Evolutionary conservation across 2,329 filamentous ascomycete species (phyloP).

Genomic region (Xylariaceae sp.): DNA sequence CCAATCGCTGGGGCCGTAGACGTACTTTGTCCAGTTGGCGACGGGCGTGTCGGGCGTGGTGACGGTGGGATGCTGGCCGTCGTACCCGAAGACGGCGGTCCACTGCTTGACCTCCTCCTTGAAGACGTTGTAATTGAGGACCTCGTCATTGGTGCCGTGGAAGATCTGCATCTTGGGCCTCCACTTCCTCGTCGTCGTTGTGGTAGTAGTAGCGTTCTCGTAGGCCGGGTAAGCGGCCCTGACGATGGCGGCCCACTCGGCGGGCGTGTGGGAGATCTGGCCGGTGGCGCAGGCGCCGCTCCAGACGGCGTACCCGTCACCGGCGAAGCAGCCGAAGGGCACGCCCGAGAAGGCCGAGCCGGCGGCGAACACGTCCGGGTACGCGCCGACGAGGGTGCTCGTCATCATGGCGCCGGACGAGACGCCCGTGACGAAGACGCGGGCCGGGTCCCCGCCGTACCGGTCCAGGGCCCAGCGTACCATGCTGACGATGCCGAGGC

Average conservation of each 20-base stretch:
- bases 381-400: slow-evolving; percentile 39
- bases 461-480: slow-evolving; percentile 31
- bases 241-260: slow-evolving; percentile 26
- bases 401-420: slow-evolving; percentile 33
- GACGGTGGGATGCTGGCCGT: slow-evolving; percentile 25
- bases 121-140: slow-evolving; percentile 47
- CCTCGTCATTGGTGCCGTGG: slow-evolving; percentile 49
- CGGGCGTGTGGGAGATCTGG: slow-evolving; percentile 29
- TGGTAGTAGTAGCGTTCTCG: too few species aligned
- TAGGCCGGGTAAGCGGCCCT: slow-evolving; percentile 45
- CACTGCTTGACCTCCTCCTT: slow-evolving; percentile 51
- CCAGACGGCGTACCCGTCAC: slow-evolving; percentile 39
- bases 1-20: slow-evolving; percentile 33
- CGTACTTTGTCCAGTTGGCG: slow-evolving; percentile 33
- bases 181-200: too few species aligned
- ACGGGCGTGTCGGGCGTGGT: slow-evolving; percentile 31
- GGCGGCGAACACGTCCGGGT: slow-evolving; percentile 43
- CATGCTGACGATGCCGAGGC: slow-evolving; percentile 36
- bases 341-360: slow-evolving; percentile 42
- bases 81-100: slow-evolving; percentile 37
- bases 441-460: slow-evolving; percentile 30
- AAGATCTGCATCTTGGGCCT: slow-evolving; percentile 53
- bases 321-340: slow-evolving; percentile 47
- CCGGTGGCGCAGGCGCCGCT: slow-evolving; percentile 48
- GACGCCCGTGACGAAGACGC: slow-evolving; percentile 30